A percentile compares a stretch with the other conserved stretches of the same genome.
Conservation (phyloP, 1,284 basidiomycete genomes). For the Trichosporon sp. region DNA sequence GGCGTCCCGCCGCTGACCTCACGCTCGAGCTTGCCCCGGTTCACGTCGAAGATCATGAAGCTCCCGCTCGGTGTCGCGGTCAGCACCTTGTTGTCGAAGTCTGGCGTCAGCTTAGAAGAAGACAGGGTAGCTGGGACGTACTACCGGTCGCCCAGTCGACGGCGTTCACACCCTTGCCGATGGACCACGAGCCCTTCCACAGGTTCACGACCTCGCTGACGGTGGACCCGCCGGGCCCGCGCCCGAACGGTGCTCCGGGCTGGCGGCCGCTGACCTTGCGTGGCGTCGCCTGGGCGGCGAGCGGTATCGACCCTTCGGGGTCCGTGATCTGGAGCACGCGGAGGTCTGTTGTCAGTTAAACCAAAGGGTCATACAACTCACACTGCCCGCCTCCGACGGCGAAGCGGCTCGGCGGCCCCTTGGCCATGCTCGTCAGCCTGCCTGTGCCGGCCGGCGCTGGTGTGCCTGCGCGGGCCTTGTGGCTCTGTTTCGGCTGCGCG, state of each 20-base stretch:
- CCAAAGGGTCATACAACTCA: constrained; percentile 21
- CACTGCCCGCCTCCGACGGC: constrained; percentile 47
- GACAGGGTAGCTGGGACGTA: constrained; percentile 50
- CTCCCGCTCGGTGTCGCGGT: constrained; percentile 79
- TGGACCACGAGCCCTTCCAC: constrained; percentile 43
- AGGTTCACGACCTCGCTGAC: constrained; percentile 46
- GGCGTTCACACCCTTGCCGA: constrained; percentile 53
- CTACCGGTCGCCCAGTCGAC: constrained; percentile 74
- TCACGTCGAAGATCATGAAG: constrained; percentile 76
- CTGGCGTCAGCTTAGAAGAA: constrained; percentile 47
- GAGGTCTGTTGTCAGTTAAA: constrained; percentile 33
- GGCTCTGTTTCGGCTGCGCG: constrained; percentile 6
- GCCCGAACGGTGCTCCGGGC: constrained; percentile 22
- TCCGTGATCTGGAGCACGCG: constrained; percentile 37
- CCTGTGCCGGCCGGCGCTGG: constrained; percentile 22
- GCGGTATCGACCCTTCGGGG: constrained; percentile 8
- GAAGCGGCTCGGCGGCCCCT: constrained; percentile 39
- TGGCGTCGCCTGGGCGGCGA: not conserved
- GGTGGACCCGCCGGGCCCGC: constrained; percentile 38
- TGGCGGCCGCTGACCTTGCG: not conserved
- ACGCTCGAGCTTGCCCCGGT: constrained; percentile 68
- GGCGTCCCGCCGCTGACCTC: constrained; percentile 64
- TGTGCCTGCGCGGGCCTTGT: constrained; percentile 17
- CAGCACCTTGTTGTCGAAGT: constrained; percentile 69
- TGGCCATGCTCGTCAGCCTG: constrained; percentile 42